Evolutionary conservation across 257 asterid genomes (phyloP).

Genomic region (Solanum lignicaule): DNA sequence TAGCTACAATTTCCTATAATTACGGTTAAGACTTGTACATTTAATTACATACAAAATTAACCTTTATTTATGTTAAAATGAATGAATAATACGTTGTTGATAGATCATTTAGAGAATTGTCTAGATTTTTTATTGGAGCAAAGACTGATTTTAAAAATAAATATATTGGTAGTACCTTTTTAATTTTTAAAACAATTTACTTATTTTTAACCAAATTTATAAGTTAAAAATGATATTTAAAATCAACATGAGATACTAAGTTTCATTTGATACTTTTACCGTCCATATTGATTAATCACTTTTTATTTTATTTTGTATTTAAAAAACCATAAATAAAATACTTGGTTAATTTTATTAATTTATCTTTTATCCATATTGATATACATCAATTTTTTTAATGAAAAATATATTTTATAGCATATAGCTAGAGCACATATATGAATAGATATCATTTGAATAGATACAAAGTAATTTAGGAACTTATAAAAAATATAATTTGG

Average conservation of each 20-base stretch:
- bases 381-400: no score
- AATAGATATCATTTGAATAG: no score
- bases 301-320: no score
- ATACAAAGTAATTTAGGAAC: no score
- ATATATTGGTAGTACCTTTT: background rate
- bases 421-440: no score
- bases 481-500: no score
- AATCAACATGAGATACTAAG: background rate
- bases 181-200: background rate
- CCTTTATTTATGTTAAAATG: background rate
- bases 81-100: background rate
- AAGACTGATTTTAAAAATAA: background rate
- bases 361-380: no score
- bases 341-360: no score
- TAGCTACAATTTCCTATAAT: background rate
- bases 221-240: background rate
- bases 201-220: background rate
- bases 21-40: background rate
- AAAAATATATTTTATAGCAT: no score
- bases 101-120: background rate
- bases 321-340: no score
- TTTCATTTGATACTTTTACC: background rate
- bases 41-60: background rate
- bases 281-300: no score
- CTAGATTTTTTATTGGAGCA: background rate